These are phyloP conservation scores for Gamarada debralockiae DNA, from an alignment of 495 filamentous ascomycete genomes.

Conservation along the genomic window DNA sequence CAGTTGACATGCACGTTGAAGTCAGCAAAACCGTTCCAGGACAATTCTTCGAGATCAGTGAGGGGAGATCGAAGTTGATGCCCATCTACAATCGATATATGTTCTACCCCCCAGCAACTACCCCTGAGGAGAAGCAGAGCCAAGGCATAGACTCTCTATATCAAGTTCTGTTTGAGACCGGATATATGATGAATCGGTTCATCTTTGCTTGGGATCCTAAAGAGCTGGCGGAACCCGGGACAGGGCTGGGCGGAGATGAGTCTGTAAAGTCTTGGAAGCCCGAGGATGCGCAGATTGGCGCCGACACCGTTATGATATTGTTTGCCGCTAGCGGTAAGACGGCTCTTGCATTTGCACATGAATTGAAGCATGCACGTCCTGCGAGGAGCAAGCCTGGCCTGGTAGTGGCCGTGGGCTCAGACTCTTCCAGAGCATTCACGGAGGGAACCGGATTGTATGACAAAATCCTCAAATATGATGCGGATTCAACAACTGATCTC, in stretches of 20 bases:
- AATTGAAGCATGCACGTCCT: conserved; percentile 26
- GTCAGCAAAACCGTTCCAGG: conserved; percentile 17
- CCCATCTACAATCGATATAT: conserved; percentile 51
- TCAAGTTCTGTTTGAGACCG: conserved; percentile 39
- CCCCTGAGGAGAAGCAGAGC: conserved; percentile 16
- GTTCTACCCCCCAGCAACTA: conserved; percentile 21
- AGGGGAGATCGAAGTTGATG: conserved; percentile 40
- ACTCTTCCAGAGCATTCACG: conserved; percentile 21
- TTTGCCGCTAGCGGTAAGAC: conserved; percentile 49
- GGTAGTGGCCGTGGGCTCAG: conserved; percentile 32
- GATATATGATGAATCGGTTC: conserved; percentile 43
- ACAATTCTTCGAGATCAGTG: conserved; percentile 38
- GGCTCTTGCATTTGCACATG: conserved; percentile 37
- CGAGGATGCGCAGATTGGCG: conserved; percentile 34
- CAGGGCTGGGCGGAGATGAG: background rate
- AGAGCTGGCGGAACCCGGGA: conserved; percentile 32
- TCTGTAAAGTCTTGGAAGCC: conserved; percentile 32
- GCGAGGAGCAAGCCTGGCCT: conserved; percentile 20
- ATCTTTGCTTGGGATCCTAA: conserved; percentile 36
- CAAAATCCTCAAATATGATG: conserved; percentile 29
- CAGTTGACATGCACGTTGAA: conserved; percentile 28
- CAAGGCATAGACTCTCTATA: conserved; percentile 40
- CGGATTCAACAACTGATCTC: conserved; percentile 20
- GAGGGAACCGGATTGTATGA: conserved; percentile 31
- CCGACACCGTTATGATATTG: conserved; percentile 38